These are phyloP conservation scores for Cutaneotrichosporon cavernicola DNA, from an alignment of 1,284 basidiomycete genomes.

Conservation along the genomic window DNA sequence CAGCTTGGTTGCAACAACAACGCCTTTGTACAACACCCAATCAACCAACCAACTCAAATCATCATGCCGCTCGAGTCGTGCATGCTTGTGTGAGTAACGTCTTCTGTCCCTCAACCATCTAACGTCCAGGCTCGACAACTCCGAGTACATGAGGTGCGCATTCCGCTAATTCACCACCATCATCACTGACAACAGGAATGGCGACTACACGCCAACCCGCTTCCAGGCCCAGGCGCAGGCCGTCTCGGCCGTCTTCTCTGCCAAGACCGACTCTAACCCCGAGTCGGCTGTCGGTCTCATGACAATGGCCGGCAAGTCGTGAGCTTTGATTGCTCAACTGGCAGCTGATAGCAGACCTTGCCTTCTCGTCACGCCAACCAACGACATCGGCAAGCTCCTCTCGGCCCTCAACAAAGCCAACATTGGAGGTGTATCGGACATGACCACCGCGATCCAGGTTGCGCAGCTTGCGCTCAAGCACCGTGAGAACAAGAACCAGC, in stretches of 20 bases:
- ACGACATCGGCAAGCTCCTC: conserved; percentile 89
- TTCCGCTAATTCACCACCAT: background rate
- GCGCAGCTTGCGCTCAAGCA: conserved; percentile 97
- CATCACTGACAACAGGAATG: conserved; percentile 60
- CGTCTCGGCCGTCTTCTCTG: conserved; percentile 83
- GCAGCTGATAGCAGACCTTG: conserved; percentile 65
- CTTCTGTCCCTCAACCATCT: conserved; percentile 8
- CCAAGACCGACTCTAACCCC: conserved; percentile 92
- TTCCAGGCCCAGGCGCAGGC: conserved; percentile 92
- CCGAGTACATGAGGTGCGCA: conserved; percentile 77
- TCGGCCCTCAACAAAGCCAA: conserved; percentile 71
- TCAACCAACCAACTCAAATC: conserved; percentile 26
- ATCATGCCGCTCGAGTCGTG: conserved; percentile 91
- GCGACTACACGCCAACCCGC: conserved; percentile 83
- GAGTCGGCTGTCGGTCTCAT: conserved; percentile 97
- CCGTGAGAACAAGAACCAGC: conserved; percentile 95
- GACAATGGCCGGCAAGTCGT: conserved; percentile 97
- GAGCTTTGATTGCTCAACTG: conserved; percentile 35
- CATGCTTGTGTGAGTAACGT: conserved; percentile 62
- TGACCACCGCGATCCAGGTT: conserved; percentile 85
- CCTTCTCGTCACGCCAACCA: conserved; percentile 91
- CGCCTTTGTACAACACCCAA: conserved; percentile 5
- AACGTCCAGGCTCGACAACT: conserved; percentile 73
- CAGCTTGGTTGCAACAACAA: conserved; percentile 1
- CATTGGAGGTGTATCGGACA: conserved; percentile 76